These are phyloP conservation scores for Penicillium aurantiogriseum DNA, from an alignment of 2,329 filamentous ascomycete genomes.

Conservation along the genomic window DNA sequence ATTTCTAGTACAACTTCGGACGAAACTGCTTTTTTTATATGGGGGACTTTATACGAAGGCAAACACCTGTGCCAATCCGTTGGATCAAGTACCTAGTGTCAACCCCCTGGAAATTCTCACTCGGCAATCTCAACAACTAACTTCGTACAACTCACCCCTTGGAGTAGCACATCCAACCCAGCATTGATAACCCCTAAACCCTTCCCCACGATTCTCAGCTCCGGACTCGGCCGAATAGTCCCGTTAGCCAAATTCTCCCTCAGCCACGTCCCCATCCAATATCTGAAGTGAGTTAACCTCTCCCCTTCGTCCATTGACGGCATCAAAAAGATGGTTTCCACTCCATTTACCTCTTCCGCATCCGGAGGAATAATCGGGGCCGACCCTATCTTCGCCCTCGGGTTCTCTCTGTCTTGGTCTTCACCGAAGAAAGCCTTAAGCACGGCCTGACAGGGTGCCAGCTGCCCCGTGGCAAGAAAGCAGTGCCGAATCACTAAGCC, in stretches of 20 bases:
- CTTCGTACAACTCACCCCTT: constrained; percentile 47
- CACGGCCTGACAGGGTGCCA: constrained; percentile 39
- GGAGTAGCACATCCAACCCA: constrained; percentile 37
- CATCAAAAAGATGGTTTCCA: constrained; percentile 42
- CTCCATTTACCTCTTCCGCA: constrained; percentile 28
- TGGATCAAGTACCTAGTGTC: not conserved
- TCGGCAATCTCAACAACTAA: constrained; percentile 43
- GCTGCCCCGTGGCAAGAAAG: constrained; percentile 44
- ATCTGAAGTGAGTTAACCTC: constrained; percentile 40
- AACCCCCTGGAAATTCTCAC: constrained; percentile 17
- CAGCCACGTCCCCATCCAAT: constrained; percentile 40
- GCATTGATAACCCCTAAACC: constrained; percentile 40
- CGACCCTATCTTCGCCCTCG: constrained; percentile 38
- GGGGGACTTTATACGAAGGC: not conserved
- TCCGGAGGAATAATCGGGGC: constrained; percentile 37
- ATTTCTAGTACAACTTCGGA: too few relatives aligned
- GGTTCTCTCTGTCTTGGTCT: not conserved
- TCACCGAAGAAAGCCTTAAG: constrained; percentile 34
- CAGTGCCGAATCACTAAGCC: constrained; percentile 41
- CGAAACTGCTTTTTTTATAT: too few relatives aligned
- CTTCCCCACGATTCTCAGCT: constrained; percentile 38
- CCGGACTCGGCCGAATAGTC: constrained; percentile 41
- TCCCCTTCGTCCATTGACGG: constrained; percentile 37
- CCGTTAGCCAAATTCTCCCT: constrained; percentile 44
- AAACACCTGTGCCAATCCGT: not conserved